Evolutionary conservation across 2,329 filamentous ascomycete species (phyloP).

Genomic region (Lecanicillium sp.): DNA sequence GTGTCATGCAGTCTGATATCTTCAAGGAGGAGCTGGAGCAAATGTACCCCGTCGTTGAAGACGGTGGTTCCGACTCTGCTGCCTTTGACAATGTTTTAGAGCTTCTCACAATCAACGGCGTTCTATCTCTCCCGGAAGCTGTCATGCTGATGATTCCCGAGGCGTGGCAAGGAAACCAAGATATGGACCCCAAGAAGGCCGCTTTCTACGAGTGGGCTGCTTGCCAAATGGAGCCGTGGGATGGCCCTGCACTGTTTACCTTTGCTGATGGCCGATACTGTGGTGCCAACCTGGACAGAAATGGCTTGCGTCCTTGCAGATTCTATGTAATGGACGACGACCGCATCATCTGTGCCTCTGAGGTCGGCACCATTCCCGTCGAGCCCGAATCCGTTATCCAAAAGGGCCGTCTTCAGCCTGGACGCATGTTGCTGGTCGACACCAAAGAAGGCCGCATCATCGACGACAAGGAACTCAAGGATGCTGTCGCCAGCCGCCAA

Average conservation of each 20-base stretch:
- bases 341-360: conserved; percentile 92
- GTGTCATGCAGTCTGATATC: conserved; percentile 84
- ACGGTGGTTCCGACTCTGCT: conserved; percentile 92
- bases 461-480: conserved; percentile 86
- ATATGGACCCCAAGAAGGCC: conserved; percentile 90
- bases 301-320: conserved; percentile 88
- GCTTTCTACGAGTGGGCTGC: conserved; percentile 98
- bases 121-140: conserved; percentile 88
- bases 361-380: conserved; percentile 87
- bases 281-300: conserved; percentile 92
- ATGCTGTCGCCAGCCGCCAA: conserved; percentile 74
- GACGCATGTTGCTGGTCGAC: conserved; percentile 93
- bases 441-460: conserved; percentile 86
- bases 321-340: conserved; percentile 97
- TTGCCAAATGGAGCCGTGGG: conserved; percentile 99
- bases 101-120: conserved; percentile 88
- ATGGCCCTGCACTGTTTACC: conserved; percentile 92
- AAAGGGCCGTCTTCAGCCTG: conserved; percentile 88
- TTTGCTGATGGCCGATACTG: conserved; percentile 96
- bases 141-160: conserved; percentile 99
- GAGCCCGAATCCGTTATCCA: conserved; percentile 86
- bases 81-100: conserved; percentile 97
- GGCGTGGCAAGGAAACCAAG: conserved; percentile 89
- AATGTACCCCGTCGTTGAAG: conserved; percentile 91
- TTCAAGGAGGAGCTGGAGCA: conserved; percentile 88